Conservation (phyloP, 148 eudicot species). For the Nepenthes mirabilis region DNA sequence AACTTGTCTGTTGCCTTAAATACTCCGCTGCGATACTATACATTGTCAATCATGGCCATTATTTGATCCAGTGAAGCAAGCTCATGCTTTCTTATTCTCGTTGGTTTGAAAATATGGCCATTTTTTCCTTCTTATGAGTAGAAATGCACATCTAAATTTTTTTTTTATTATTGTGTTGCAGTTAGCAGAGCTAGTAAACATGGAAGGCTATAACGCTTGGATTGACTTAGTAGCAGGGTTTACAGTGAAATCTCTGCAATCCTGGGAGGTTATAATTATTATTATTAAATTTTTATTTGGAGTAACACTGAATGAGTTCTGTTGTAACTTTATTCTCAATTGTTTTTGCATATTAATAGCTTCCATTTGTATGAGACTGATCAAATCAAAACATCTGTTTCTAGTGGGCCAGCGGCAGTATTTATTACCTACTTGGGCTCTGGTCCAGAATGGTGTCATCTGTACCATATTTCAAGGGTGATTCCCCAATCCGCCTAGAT, state of each 20-base stretch:
- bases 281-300: too few species aligned
- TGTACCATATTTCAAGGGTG: constrained; percentile 65
- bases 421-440: constrained; percentile 79
- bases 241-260: constrained; percentile 51
- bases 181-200: constrained; percentile 48
- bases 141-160: not conserved
- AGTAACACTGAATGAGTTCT: too few species aligned
- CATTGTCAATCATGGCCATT: too few species aligned
- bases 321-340: not conserved
- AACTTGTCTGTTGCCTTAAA: too few species aligned
- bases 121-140: too few species aligned
- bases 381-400: constrained; percentile 5
- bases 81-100: too few species aligned
- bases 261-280: constrained; percentile 42
- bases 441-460: constrained; percentile 88
- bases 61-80: too few species aligned
- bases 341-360: not conserved
- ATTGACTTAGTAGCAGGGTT: constrained; percentile 49
- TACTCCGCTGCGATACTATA: too few species aligned
- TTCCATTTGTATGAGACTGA: not conserved
- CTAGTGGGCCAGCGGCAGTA: constrained; percentile 96
- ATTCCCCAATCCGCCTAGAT: constrained; percentile 47
- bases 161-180: constrained; percentile 11
- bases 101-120: too few species aligned
- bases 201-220: constrained; percentile 49